Evolutionary conservation across 192 early-diverging fungal species (phyloP).

Genomic region (Ambispora gerdemannii): DNA sequence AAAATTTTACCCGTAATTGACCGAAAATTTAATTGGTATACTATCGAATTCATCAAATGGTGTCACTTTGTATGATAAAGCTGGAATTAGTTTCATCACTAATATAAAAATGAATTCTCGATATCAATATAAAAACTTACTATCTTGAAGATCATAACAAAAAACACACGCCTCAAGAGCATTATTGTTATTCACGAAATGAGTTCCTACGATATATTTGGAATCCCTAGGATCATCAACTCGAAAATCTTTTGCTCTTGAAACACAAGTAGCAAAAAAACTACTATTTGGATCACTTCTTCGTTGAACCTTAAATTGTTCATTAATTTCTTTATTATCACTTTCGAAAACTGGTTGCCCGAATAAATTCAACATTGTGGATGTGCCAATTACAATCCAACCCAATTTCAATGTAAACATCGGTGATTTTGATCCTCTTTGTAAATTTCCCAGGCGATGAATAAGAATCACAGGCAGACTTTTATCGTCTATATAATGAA

Average conservation of each 20-base stretch:
- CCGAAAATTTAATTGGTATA: not conserved
- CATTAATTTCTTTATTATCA: not conserved
- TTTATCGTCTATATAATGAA: not conserved
- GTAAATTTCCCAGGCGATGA: not conserved
- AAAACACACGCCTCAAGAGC: not conserved
- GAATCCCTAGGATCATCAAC: not conserved
- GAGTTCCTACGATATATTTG: not conserved
- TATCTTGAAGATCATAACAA: not conserved
- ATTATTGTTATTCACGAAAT: not conserved
- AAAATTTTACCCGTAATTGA: not conserved
- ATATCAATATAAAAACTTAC: not conserved
- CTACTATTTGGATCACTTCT: not conserved
- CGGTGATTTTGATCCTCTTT: not conserved
- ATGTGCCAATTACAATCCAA: not conserved
- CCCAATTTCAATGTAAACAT: not conserved
- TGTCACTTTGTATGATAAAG: not conserved
- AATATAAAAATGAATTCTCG: not conserved
- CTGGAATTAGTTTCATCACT: not conserved
- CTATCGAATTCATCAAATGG: not conserved
- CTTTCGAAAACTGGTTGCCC: not conserved
- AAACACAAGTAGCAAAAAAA: not conserved
- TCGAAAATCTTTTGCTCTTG: not conserved
- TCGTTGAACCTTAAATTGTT: not conserved
- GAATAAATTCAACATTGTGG: not conserved
- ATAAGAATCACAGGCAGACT: not conserved